Evolutionary conservation across 768 basidiomycete species (phyloP).

Genomic region (Tulasnella sp.): DNA sequence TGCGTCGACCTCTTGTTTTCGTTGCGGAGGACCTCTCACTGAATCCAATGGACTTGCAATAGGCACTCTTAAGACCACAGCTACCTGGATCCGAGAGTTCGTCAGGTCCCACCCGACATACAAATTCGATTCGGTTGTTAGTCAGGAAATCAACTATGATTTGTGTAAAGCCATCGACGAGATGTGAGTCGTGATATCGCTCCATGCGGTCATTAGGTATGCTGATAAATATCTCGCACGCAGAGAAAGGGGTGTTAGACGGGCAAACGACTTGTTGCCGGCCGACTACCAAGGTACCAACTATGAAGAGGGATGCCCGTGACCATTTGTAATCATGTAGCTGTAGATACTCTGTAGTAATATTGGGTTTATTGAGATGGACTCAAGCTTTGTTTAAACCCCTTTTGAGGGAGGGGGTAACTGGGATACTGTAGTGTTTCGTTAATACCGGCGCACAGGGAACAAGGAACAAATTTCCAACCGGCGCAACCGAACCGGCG

Average conservation of each 20-base stretch:
- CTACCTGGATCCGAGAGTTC: constrained; percentile 91
- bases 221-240: not conserved
- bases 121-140: constrained; percentile 88
- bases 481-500: too few relatives aligned
- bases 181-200: constrained; percentile 57
- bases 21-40: not conserved
- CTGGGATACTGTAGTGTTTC: too few relatives aligned
- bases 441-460: too few relatives aligned
- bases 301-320: constrained; percentile 16
- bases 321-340: not conserved
- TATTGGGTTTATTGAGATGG: not conserved
- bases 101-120: constrained; percentile 89
- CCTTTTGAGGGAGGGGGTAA: too few relatives aligned
- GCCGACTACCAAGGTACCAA: constrained; percentile 26
- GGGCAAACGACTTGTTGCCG: constrained; percentile 28
- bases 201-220: not conserved
- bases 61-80: constrained; percentile 82
- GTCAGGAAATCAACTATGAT: constrained; percentile 90
- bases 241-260: constrained; percentile 27
- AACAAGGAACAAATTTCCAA: too few relatives aligned
- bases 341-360: not conserved
- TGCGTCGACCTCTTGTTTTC: constrained; percentile 39
- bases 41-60: not conserved
- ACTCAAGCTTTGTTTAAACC: too few relatives aligned
- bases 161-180: constrained; percentile 84